phyloP scores from a whole-genome alignment of 805 yeast genomes.

The Candida endomychidarum region DNA sequence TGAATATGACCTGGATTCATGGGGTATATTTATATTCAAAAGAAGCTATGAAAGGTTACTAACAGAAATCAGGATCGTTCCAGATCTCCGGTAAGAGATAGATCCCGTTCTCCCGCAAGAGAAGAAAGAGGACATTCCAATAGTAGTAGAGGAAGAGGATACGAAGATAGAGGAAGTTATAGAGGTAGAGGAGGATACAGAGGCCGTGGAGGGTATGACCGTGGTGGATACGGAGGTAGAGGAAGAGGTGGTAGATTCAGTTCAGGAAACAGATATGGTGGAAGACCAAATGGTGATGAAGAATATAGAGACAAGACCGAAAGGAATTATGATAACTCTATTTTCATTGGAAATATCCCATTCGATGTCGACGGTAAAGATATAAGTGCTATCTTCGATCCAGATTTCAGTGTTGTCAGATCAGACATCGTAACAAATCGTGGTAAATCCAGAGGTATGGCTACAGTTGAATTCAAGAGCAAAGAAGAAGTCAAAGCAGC shows the following conservation, averaged over 20 bases:
- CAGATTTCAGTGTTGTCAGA: conserved; percentile 54
- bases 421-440: conserved; percentile 80
- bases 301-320: conserved; percentile 35
- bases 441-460: conserved; percentile 87
- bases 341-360: conserved; percentile 74
- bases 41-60: too few species aligned
- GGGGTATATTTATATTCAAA: too few species aligned
- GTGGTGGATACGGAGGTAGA: conserved; percentile 20
- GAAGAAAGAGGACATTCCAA: conserved; percentile 14
- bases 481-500: conserved; percentile 70
- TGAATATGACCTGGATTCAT: neutral
- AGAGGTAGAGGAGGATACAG: conserved; percentile 23
- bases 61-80: conserved; percentile 24
- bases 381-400: conserved; percentile 57
- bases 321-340: conserved; percentile 65
- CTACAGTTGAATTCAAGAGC: conserved; percentile 78
- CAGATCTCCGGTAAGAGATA: conserved; percentile 33
- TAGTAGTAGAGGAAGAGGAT: conserved; percentile 20
- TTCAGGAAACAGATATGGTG: conserved; percentile 17
- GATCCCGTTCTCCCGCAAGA: conserved; percentile 21
- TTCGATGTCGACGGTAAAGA: conserved; percentile 60
- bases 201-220: conserved; percentile 18
- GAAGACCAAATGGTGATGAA: conserved; percentile 25
- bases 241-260: conserved; percentile 18
- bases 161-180: conserved; percentile 17